Conservation (phyloP, 2,329 filamentous ascomycete species). For the Ophiostoma novo-ulmi region DNA sequence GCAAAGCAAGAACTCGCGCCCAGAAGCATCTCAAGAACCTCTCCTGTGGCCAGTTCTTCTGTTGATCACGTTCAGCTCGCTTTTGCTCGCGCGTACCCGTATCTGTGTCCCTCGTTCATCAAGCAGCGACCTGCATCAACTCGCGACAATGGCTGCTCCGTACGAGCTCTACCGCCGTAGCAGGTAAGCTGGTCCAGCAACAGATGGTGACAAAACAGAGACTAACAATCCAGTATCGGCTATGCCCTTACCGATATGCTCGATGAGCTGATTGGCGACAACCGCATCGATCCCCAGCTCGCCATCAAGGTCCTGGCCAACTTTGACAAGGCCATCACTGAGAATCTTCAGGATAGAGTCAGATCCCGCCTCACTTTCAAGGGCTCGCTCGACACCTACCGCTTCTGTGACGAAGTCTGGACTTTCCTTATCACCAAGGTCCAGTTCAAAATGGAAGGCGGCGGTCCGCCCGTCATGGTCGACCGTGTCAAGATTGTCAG, state of each 20-base stretch:
- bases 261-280: slow-evolving; percentile 90
- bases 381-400: slow-evolving; percentile 96
- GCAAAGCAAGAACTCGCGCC: background rate
- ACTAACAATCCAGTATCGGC: slow-evolving; percentile 63
- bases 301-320: slow-evolving; percentile 97
- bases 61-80: background rate
- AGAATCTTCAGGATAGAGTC: slow-evolving; percentile 86
- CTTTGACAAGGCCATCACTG: slow-evolving; percentile 90
- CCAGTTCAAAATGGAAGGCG: slow-evolving; percentile 93
- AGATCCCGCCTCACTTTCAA: slow-evolving; percentile 91
- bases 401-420: slow-evolving; percentile 99
- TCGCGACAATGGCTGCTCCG: slow-evolving; percentile 38
- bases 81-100: background rate
- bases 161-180: slow-evolving; percentile 98
- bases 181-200: slow-evolving; percentile 60
- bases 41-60: background rate
- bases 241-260: slow-evolving; percentile 91
- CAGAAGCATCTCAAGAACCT: background rate
- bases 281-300: slow-evolving; percentile 93
- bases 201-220: background rate
- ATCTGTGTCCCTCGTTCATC: background rate
- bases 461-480: slow-evolving; percentile 64
- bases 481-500: slow-evolving; percentile 96
- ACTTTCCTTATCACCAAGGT: slow-evolving; percentile 99
- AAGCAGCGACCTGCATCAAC: background rate